phyloP scores from a whole-genome alignment of 129 eudicot species.

The Dittrichia graveolens region DNA sequence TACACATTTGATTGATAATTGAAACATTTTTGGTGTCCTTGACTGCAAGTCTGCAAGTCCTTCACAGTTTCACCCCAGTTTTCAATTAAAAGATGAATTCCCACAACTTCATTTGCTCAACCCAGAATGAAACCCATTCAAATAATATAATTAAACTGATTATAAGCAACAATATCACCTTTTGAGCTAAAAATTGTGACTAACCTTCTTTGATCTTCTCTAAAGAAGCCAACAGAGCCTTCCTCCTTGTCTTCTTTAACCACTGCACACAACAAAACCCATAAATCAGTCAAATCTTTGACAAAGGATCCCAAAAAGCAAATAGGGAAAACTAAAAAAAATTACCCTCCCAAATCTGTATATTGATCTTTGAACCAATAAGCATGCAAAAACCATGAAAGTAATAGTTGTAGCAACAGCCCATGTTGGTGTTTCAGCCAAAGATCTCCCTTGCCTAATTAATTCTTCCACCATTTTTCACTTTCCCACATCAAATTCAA shows the following conservation, averaged over 20 bases:
- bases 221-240: slow-evolving; percentile 82
- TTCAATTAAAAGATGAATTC: slow-evolving; percentile 15
- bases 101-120: slow-evolving; percentile 7
- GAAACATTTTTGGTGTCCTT: slow-evolving; percentile 3
- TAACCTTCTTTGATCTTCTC: slow-evolving; percentile 95
- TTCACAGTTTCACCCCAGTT: not conserved
- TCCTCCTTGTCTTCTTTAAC: slow-evolving; percentile 87
- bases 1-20: slow-evolving; percentile 8
- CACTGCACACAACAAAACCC: slow-evolving; percentile 50
- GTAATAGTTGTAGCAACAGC: slow-evolving; percentile 93
- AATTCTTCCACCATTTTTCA: slow-evolving; percentile 62
- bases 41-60: not conserved
- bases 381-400: slow-evolving; percentile 81
- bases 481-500: slow-evolving; percentile 17
- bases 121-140: slow-evolving; percentile 3
- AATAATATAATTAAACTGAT: slow-evolving; percentile 9
- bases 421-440: slow-evolving; percentile 98
- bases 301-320: slow-evolving; percentile 1
- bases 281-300: slow-evolving; percentile 9
- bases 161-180: slow-evolving; percentile 2
- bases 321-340: slow-evolving; percentile 16
- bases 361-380: slow-evolving; percentile 74
- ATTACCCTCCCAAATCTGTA: slow-evolving; percentile 88
- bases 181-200: slow-evolving; percentile 20
- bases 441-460: slow-evolving; percentile 76